These are phyloP conservation scores for Xylaria flabelliformis DNA, from an alignment of 495 filamentous ascomycete species.

Conservation along the genomic window DNA sequence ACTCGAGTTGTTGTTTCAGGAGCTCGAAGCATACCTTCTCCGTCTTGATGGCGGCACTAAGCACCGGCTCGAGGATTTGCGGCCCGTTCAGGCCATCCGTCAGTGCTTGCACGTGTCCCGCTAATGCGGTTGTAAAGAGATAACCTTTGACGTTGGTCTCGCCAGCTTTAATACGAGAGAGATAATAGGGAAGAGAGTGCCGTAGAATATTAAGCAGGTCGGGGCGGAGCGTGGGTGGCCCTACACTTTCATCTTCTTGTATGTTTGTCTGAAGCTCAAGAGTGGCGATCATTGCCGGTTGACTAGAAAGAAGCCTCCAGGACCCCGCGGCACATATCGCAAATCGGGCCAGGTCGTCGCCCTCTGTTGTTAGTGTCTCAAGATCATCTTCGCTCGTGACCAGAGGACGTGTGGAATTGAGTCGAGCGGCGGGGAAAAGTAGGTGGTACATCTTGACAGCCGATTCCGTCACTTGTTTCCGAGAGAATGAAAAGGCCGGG, in stretches of 20 bases:
- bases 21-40: conserved; percentile 39
- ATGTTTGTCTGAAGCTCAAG: conserved; percentile 49
- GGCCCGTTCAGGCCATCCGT: conserved; percentile 45
- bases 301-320: conserved; percentile 47
- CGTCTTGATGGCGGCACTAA: conserved; percentile 44
- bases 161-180: conserved; percentile 53
- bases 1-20: conserved; percentile 28
- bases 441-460: conserved; percentile 57
- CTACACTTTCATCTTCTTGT: conserved; percentile 58
- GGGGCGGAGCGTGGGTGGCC: conserved; percentile 47
- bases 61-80: conserved; percentile 39
- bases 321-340: conserved; percentile 49
- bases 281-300: conserved; percentile 52
- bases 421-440: conserved; percentile 44
- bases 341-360: conserved; percentile 48
- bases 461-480: conserved; percentile 55
- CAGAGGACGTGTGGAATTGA: conserved; percentile 26
- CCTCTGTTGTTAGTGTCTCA: conserved; percentile 15
- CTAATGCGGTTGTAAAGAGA: conserved; percentile 49
- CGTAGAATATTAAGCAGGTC: conserved; percentile 57
- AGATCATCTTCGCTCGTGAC: conserved; percentile 4
- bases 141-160: conserved; percentile 66
- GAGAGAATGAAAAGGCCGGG: conserved; percentile 56
- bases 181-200: conserved; percentile 52
- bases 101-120: conserved; percentile 53